Conservation (phyloP, 192 early-diverging fungal species). For the Backusella psychrophila region DNA sequence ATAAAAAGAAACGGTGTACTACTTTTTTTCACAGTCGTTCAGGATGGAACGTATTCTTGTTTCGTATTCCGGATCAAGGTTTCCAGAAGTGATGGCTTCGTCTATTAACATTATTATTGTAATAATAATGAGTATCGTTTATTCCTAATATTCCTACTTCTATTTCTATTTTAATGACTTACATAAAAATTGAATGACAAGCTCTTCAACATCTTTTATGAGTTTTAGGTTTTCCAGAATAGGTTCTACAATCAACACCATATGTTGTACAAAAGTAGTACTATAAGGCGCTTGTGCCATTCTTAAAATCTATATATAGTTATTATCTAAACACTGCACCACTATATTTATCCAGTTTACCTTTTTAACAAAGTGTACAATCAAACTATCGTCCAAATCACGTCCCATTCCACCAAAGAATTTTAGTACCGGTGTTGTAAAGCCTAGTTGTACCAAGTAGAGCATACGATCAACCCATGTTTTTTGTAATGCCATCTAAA, state of each 20-base stretch:
- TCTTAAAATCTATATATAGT: neutral
- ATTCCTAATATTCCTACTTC: too few species aligned
- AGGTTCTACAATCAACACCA: conserved; percentile 14
- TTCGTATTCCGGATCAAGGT: neutral
- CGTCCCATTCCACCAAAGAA: conserved; percentile 53
- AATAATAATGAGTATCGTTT: neutral
- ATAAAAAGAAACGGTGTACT: neutral
- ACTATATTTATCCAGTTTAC: conserved; percentile 12
- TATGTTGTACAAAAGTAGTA: neutral
- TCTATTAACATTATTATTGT: neutral
- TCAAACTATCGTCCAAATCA: conserved; percentile 66
- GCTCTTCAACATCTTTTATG: conserved; percentile 10
- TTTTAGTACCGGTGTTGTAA: conserved; percentile 58
- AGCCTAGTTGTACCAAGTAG: conserved; percentile 61
- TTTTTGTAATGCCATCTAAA: conserved; percentile 64
- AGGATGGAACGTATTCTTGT: neutral
- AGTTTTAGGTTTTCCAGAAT: neutral
- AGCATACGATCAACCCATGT: conserved; percentile 67
- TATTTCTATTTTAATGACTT: neutral
- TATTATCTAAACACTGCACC: neutral
- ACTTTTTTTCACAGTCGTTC: neutral
- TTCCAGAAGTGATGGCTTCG: neutral
- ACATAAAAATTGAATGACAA: neutral
- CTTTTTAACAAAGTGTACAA: conserved; percentile 64
- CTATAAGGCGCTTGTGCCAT: conserved; percentile 13